phyloP scores from a whole-genome alignment of 495 filamentous ascomycete genomes.

The Collariella sp. region DNA sequence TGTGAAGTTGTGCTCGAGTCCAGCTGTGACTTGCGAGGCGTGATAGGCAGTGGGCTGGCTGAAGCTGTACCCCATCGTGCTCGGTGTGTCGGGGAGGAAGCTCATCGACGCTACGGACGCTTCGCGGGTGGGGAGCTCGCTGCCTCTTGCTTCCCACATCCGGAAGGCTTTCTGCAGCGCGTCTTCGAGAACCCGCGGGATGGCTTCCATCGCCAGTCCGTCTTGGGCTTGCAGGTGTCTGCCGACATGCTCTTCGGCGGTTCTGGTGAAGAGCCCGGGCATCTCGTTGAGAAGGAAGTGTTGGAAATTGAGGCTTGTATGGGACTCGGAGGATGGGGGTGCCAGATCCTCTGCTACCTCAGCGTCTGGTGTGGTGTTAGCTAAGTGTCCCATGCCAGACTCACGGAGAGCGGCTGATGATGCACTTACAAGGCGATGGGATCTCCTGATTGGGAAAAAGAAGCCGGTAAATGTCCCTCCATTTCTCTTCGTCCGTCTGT shows the following conservation, averaged over 20 bases:
- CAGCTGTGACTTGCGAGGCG: background rate
- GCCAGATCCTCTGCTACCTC: constrained; percentile 21
- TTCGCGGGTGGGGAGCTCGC: background rate
- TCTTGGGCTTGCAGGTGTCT: constrained; percentile 12
- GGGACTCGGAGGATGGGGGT: constrained; percentile 13
- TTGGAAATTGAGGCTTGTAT: constrained; percentile 15
- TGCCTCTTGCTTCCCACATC: constrained; percentile 14
- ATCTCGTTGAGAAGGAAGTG: constrained; percentile 21
- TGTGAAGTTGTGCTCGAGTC: background rate
- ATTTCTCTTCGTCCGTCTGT: constrained; percentile 24
- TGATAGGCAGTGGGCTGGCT: background rate
- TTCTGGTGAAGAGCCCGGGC: constrained; percentile 18
- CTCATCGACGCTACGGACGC: constrained; percentile 6
- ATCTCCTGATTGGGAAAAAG: constrained; percentile 23
- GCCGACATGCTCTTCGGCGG: constrained; percentile 17
- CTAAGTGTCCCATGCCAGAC: constrained; percentile 4
- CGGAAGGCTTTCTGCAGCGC: constrained; percentile 20
- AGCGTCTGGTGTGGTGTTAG: constrained; percentile 22
- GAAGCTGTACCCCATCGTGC: background rate
- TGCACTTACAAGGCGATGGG: constrained; percentile 27
- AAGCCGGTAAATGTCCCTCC: constrained; percentile 25
- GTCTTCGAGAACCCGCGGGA: constrained; percentile 19
- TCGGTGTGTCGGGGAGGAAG: background rate
- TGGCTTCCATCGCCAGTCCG: constrained; percentile 13
- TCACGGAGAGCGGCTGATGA: background rate